Evolutionary conservation across 495 filamentous ascomycete species (phyloP), one percentile per base, ranked within the genome.

Genomic region (Penicillium atrosanguineum): DNA sequence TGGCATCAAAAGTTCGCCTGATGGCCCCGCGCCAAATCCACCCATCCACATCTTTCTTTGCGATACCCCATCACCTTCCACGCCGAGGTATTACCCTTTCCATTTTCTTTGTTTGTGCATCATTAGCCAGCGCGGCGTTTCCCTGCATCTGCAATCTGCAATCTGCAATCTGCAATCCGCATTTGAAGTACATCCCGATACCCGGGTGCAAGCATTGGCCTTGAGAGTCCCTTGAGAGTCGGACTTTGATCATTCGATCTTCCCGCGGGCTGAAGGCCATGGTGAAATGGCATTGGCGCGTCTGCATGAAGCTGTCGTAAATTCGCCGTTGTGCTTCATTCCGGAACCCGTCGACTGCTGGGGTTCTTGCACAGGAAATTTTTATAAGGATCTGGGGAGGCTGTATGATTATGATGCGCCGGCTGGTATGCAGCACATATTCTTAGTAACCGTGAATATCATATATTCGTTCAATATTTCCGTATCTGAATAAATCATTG

Each of bases 121-220:
- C 49, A 44, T 62, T 60, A 62, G 56, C 56, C 56, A 25, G 54
- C 49, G 23, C 31, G 56, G 60, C 43, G 56, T 62, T 56, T 34
- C 44, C 29, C 28, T 56, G 53, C 53, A 46, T 51, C 28, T 56
- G 53, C 23, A 23, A 23, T n/a, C n/a, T n/a, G n/a, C n/a, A n/a
- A 5, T 23, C 23, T 23, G 2, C 23, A 23, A 23, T 23, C 23
- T 23, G 23, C 2, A 23, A 23, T 5, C 23, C 23, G 23, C 53
- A 45, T 50, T 50, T 50, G 46, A 45, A 50, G 5, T n/a, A 41
- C 15, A 36, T 36, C 9, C 23, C 48, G 18, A 21, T 16, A 5
- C 38, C 18, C 21, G 9, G 26, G 12, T 15, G 39, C 31, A 43
- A 23, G 34, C 39, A 29, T 44, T 38, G 40, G n/a, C n/a, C n/a